Conservation (phyloP, 176 grass and related monocot genomes). For the Musa schizocarpa region DNA sequence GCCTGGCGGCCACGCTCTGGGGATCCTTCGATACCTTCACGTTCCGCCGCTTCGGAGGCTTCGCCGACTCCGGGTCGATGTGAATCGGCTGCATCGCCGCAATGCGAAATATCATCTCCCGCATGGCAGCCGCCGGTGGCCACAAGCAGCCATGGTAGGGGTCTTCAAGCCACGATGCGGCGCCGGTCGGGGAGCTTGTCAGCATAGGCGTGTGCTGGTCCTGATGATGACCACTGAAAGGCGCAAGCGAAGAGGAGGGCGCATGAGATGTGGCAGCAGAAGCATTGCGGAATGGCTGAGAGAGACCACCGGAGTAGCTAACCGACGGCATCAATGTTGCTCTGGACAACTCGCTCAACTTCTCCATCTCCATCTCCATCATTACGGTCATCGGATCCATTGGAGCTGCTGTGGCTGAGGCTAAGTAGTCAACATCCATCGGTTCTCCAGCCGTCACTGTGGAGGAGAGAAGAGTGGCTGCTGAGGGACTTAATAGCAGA, state of each 20-base stretch:
- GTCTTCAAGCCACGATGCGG: slow-evolving; percentile 8
- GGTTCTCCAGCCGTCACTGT: background rate
- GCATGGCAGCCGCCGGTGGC: slow-evolving; percentile 36
- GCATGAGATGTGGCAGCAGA: background rate
- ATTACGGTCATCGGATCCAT: slow-evolving; percentile 1
- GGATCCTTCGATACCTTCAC: slow-evolving; percentile 83
- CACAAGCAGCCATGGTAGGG: background rate
- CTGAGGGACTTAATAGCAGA: background rate
- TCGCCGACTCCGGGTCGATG: slow-evolving; percentile 68
- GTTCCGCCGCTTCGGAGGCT: slow-evolving; percentile 82
- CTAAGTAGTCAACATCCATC: slow-evolving; percentile 1
- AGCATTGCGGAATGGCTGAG: background rate
- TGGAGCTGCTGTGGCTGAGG: background rate
- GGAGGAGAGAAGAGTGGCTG: background rate
- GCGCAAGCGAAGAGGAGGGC: background rate
- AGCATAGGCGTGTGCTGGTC: background rate
- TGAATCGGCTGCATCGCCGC: slow-evolving; percentile 92
- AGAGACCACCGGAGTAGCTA: background rate
- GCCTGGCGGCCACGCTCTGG: slow-evolving; percentile 88
- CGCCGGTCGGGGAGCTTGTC: slow-evolving; percentile 8
- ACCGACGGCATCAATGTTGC: background rate
- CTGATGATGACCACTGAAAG: background rate
- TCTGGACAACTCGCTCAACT: background rate
- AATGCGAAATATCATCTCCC: slow-evolving; percentile 90
- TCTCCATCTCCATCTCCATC: slow-evolving; percentile 20